A percentile compares a stretch with the other conserved stretches of the same genome.
phyloP scores from a whole-genome alignment of 768 basidiomycete species.

The Lactifluus pinguis region DNA sequence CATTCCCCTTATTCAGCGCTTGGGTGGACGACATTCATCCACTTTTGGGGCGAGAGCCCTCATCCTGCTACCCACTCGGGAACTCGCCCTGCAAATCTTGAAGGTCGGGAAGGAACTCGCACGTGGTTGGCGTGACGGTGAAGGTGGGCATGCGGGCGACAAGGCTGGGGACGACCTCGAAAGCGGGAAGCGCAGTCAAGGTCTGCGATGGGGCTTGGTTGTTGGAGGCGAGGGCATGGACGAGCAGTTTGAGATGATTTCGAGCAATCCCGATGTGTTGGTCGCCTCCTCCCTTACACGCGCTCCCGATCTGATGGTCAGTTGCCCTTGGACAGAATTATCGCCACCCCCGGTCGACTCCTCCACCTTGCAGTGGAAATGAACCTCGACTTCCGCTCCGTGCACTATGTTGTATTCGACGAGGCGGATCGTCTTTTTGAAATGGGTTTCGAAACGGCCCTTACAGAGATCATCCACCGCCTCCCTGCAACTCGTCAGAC shows the following conservation, averaged over 20 bases:
- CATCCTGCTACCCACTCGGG: slow-evolving; percentile 86
- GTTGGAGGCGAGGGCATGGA: slow-evolving; percentile 95
- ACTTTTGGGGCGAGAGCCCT: slow-evolving; percentile 80
- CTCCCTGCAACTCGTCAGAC: slow-evolving; percentile 85
- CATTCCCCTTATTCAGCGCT: slow-evolving; percentile 80
- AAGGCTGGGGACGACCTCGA: slow-evolving; percentile 39
- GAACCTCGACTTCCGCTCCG: slow-evolving; percentile 80
- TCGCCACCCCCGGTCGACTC: slow-evolving; percentile 94
- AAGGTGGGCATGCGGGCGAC: slow-evolving; percentile 69
- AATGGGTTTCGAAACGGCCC: slow-evolving; percentile 90
- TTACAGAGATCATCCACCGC: slow-evolving; percentile 86
- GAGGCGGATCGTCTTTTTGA: slow-evolving; percentile 98
- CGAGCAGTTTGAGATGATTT: slow-evolving; percentile 93
- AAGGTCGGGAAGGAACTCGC: slow-evolving; percentile 94
- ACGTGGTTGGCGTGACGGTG: slow-evolving; percentile 60
- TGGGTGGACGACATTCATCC: slow-evolving; percentile 71
- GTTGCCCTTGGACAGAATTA: slow-evolving; percentile 49
- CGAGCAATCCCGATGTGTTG: slow-evolving; percentile 90
- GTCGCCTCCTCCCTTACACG: slow-evolving; percentile 26
- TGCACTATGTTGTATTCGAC: slow-evolving; percentile 91
- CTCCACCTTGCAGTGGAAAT: slow-evolving; percentile 97
- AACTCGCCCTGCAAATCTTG: slow-evolving; percentile 87
- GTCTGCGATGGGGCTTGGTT: slow-evolving; percentile 82
- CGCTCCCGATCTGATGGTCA: slow-evolving; percentile 9
- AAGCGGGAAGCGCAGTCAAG: slow-evolving; percentile 48